Evolutionary conservation across 305 asterid genomes (phyloP).

Genomic region (Fraxinus angustifolia): DNA sequence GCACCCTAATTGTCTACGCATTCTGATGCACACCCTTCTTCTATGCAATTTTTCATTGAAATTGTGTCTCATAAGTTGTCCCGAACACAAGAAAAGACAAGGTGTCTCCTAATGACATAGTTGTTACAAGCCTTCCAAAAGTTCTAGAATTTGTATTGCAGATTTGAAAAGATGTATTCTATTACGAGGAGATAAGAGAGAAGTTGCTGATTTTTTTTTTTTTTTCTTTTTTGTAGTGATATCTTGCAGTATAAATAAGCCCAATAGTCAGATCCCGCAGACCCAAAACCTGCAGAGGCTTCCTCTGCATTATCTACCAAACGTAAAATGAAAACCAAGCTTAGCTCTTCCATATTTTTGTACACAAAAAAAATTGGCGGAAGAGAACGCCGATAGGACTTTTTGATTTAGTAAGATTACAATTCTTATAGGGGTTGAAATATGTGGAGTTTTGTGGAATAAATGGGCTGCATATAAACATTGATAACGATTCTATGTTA

Average conservation of each 20-base stretch:
- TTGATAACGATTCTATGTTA: background rate
- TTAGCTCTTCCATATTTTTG: background rate
- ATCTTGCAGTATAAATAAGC: background rate
- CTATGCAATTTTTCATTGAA: background rate
- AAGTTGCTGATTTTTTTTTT: background rate
- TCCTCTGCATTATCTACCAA: background rate
- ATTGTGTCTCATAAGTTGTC: background rate
- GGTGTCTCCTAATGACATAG: background rate
- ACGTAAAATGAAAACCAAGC: background rate
- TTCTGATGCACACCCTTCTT: background rate
- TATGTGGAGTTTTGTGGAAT: background rate
- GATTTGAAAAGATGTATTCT: background rate
- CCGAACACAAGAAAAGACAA: background rate
- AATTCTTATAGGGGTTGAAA: background rate
- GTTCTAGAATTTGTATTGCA: background rate
- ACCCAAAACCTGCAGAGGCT: background rate
- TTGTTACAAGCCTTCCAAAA: background rate
- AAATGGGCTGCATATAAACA: background rate
- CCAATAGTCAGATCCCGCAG: background rate
- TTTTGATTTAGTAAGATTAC: background rate
- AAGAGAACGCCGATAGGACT: background rate
- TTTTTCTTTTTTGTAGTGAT: background rate
- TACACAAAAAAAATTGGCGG: background rate
- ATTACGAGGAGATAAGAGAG: background rate
- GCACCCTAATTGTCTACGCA: background rate